Base-by-base conservation (phyloP, 805 yeast species). In the Jamesozyma rosinii region DNA sequence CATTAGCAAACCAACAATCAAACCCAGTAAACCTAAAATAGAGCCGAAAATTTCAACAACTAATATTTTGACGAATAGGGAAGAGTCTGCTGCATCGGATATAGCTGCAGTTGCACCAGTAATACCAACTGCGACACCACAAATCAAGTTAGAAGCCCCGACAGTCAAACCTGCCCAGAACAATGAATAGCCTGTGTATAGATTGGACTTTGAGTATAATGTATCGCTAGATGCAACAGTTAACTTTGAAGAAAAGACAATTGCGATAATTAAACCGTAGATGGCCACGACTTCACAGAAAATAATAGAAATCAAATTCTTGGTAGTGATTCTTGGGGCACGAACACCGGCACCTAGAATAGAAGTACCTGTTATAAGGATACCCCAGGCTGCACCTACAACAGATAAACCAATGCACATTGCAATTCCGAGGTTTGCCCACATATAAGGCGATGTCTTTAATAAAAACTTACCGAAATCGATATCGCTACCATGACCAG, bases 261-360 rank as follows among this genome's bases (percentile, higher is more conserved):
- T 92, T 31, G 97, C 89, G 84, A 90, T 90, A 62, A 92, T 92
- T 51, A 92, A 77, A 3, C 98, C 98, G 63, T 92, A 92, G 63
- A 92, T 92, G 52, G 98, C 98, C 44, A 92, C 98, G 55, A 92
- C 98, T 69, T 92, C 98, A 74, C 98, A 92, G 73, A 92, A 92
- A 69, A 92, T 94, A 64, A 92, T 92, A 35, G 95, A 84, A 51
- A 92, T 94, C 63, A 92, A 76, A 65, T 92, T 92, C 72, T 92
- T 92, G 43, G 98, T 92, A 36, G 97, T 89, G 61, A 92, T 94
- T 63, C 97, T 75, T 41, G 98, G 98, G 13, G 95, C 92, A 65
- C 85, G 85, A 47, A 92, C 97, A 71, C 98, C 98, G 2, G 98
- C 98, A 55, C 98, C 98, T 49, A 92, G 68, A 54, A 92, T 85